Percentiles rank a stretch among this genome's conserved stretches.
Evolutionary conservation across 768 basidiomycete species (phyloP).

Genomic region (Xerocomus brunneocitrinus): DNA sequence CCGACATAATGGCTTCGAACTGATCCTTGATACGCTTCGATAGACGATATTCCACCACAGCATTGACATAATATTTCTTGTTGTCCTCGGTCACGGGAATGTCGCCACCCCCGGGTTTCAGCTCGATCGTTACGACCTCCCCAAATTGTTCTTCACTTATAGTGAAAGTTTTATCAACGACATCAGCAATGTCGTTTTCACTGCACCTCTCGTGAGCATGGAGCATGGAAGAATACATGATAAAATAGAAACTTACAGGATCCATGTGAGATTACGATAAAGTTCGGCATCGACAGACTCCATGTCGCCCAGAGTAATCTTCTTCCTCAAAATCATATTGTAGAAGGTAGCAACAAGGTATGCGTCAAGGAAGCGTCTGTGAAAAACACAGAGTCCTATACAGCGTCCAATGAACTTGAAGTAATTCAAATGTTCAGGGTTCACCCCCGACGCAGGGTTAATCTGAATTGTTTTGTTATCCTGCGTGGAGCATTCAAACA

Average conservation of each 20-base stretch:
- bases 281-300: constrained; percentile 96
- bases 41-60: constrained; percentile 95
- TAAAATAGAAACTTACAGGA: constrained; percentile 67
- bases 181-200: constrained; percentile 96
- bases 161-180: constrained; percentile 96
- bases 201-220: constrained; percentile 37
- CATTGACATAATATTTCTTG: constrained; percentile 97
- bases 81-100: constrained; percentile 94
- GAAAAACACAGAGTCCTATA: constrained; percentile 95
- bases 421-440: constrained; percentile 98
- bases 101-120: constrained; percentile 84
- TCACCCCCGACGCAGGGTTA: constrained; percentile 96
- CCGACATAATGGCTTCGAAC: constrained; percentile 99
- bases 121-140: constrained; percentile 94
- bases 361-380: constrained; percentile 96
- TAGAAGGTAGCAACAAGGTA: constrained; percentile 99
- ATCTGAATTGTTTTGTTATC: constrained; percentile 99
- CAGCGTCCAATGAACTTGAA: constrained; percentile 99
- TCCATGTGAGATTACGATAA: constrained; percentile 94
- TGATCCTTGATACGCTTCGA: constrained; percentile 96
- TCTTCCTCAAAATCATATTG: constrained; percentile 99
- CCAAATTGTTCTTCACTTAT: constrained; percentile 97
- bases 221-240: constrained; percentile 2
- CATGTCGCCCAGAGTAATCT: constrained; percentile 87
- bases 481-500: constrained; percentile 99